Percentiles rank a stretch among this genome's conserved stretches.
phyloP scores from a whole-genome alignment of 75 land plant species.

The Pseudotsuga menziesii region DNA sequence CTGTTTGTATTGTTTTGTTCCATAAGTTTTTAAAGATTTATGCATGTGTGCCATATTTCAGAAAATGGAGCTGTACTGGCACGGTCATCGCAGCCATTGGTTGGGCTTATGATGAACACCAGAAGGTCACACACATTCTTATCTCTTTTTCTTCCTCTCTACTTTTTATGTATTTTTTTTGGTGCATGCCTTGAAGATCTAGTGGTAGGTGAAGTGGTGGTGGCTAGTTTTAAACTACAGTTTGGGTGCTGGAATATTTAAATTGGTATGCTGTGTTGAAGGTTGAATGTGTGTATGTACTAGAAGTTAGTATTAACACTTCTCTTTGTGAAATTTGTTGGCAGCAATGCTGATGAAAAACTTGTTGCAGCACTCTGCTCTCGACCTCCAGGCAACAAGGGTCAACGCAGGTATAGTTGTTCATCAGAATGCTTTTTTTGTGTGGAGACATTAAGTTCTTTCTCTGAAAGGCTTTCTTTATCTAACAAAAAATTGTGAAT shows the following conservation, averaged over 20 bases:
- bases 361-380: constrained; percentile 87
- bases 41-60: constrained; percentile 16
- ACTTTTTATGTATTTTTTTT: background rate
- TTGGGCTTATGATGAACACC: constrained; percentile 91
- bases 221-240: background rate
- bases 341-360: constrained; percentile 94
- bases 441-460: background rate
- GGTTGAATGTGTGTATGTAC: background rate
- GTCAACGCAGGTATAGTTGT: constrained; percentile 40
- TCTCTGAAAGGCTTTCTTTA: background rate
- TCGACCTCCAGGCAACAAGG: constrained; percentile 16
- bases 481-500: background rate
- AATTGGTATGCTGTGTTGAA: constrained; percentile 1
- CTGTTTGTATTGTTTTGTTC: background rate
- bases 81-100: constrained; percentile 90
- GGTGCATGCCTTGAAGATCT: background rate
- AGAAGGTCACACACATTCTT: constrained; percentile 50
- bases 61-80: constrained; percentile 97
- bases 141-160: background rate
- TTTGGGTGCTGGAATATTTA: background rate
- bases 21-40: background rate
- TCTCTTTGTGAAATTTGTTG: constrained; percentile 8
- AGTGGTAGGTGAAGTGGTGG: background rate
- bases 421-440: background rate
- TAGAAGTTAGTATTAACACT: background rate